These are phyloP conservation scores for Salix purpurea DNA, from an alignment of 345 rosid genomes.

Conservation along the genomic window DNA sequence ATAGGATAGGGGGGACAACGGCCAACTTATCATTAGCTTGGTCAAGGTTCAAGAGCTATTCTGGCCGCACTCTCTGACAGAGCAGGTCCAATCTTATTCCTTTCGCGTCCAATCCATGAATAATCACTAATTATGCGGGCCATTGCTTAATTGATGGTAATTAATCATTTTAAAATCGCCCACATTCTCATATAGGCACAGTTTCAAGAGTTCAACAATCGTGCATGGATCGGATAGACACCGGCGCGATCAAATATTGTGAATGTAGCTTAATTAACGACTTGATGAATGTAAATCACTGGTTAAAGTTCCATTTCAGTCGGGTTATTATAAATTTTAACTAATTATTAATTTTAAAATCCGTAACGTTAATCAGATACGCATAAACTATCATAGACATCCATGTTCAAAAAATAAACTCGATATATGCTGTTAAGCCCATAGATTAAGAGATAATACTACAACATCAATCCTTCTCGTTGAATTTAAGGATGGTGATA, in stretches of 20 bases:
- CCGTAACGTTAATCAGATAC: rapidly evolving
- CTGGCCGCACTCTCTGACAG: background rate
- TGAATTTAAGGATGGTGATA: too few relatives aligned
- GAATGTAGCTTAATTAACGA: too few relatives aligned
- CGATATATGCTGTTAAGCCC: too few relatives aligned
- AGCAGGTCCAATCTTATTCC: background rate
- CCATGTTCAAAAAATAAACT: too few relatives aligned
- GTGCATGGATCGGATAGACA: background rate
- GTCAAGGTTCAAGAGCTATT: background rate
- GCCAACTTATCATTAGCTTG: background rate
- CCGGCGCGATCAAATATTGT: background rate
- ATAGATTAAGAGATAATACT: too few relatives aligned
- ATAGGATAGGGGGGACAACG: background rate
- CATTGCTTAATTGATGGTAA: background rate
- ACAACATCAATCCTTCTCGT: too few relatives aligned
- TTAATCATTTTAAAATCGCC: background rate
- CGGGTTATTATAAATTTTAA: too few relatives aligned
- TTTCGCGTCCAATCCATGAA: background rate
- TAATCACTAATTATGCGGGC: background rate
- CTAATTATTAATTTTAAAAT: too few relatives aligned
- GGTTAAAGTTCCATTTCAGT: too few relatives aligned
- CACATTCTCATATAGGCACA: too few relatives aligned
- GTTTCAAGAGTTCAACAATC: background rate
- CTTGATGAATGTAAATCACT: too few relatives aligned
- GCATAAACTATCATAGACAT: too few relatives aligned